phyloP scores from a whole-genome alignment of 805 yeast species.

The Kluyveromyces nonfermentans region DNA sequence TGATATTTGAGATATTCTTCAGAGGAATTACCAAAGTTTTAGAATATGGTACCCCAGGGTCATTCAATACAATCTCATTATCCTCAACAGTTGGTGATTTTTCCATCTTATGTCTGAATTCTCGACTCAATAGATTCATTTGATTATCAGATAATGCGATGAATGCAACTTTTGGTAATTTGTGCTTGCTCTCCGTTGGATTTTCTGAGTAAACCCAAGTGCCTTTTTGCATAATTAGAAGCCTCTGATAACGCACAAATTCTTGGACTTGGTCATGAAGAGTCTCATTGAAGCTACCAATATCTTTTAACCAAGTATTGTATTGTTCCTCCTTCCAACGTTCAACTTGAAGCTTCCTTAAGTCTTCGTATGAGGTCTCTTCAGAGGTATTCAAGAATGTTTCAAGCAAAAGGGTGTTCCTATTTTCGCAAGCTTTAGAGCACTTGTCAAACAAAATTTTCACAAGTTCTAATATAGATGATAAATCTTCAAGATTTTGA shows the following conservation, averaged over 20 bases:
- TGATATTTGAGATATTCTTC: conserved; percentile 41
- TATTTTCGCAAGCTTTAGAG: conserved; percentile 2
- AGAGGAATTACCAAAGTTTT: conserved; percentile 39
- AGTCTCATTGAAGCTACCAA: conserved; percentile 39
- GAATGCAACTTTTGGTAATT: conserved; percentile 39
- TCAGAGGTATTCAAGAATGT: conserved; percentile 38
- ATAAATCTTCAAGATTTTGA: conserved; percentile 43
- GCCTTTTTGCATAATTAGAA: conserved; percentile 62
- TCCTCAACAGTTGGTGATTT: conserved; percentile 50
- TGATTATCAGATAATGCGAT: conserved; percentile 60
- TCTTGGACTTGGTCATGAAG: conserved; percentile 51
- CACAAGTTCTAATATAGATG: conserved; percentile 36
- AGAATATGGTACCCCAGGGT: conserved; percentile 5
- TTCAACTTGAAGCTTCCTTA: conserved; percentile 47
- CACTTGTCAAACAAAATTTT: conserved; percentile 4
- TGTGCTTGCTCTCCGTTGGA: conserved; percentile 31
- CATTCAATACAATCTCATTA: conserved; percentile 32
- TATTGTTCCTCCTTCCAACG: conserved; percentile 31
- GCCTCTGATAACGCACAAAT: conserved; percentile 69
- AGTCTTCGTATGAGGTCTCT: conserved; percentile 35
- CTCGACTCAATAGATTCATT: conserved; percentile 49
- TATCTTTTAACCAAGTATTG: conserved; percentile 37
- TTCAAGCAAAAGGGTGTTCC: conserved; percentile 26
- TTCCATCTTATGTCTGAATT: conserved; percentile 39
- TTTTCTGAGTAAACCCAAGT: conserved; percentile 68